These are phyloP conservation scores for Cyberlindnera veronae DNA, from an alignment of 805 yeast genomes.

Conservation along the genomic window DNA sequence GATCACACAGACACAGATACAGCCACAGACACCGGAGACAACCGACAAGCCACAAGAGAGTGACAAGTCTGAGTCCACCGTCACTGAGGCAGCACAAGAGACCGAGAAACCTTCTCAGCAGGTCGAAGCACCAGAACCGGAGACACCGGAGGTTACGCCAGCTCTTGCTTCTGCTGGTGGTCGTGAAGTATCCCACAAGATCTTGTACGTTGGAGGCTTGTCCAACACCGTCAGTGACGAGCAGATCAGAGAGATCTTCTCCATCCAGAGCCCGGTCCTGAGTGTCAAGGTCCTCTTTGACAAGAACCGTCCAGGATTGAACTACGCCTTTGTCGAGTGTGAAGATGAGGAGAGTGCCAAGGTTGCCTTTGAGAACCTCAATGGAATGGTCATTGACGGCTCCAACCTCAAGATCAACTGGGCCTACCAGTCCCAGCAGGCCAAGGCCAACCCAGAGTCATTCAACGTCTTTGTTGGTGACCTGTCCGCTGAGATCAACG, in stretches of 20 bases:
- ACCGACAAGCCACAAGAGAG: constrained; percentile 1
- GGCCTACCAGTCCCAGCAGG: constrained; percentile 81
- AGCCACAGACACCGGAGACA: too few relatives aligned
- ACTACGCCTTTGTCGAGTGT: constrained; percentile 83
- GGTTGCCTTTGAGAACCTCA: constrained; percentile 53
- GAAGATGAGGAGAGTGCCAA: constrained; percentile 55
- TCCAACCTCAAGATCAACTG: constrained; percentile 65
- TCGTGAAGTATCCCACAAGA: constrained; percentile 68
- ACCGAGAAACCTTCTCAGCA: neutral
- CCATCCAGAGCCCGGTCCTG: constrained; percentile 56
- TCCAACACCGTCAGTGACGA: constrained; percentile 65
- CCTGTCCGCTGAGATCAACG: constrained; percentile 76
- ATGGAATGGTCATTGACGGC: constrained; percentile 52
- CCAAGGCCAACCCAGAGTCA: constrained; percentile 46
- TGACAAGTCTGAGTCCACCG: neutral
- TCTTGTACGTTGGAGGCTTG: constrained; percentile 74
- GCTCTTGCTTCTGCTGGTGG: constrained; percentile 82
- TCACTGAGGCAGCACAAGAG: neutral
- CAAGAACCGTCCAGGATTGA: constrained; percentile 67
- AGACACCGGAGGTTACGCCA: constrained; percentile 36
- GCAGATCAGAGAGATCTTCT: constrained; percentile 56
- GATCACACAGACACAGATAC: neutral
- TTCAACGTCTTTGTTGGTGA: constrained; percentile 86
- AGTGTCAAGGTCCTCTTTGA: constrained; percentile 71
- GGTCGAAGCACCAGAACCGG: neutral